phyloP scores from a whole-genome alignment of 2,329 filamentous ascomycete species.

The Capronia coronata region DNA sequence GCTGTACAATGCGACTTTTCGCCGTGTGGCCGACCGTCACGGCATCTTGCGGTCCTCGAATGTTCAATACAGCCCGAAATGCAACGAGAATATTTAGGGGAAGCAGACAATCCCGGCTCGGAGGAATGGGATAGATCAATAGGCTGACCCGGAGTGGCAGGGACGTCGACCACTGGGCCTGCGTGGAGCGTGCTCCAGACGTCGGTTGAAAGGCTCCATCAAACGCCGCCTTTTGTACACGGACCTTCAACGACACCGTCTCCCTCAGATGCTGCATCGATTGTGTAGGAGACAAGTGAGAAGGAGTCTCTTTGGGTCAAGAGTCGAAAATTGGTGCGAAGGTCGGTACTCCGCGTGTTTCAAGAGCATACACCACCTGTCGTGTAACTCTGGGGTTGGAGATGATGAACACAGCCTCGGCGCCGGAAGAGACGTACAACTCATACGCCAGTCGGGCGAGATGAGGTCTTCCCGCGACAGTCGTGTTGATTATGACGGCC shows the following conservation, averaged over 20 bases:
- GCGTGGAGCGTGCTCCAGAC: too few species aligned
- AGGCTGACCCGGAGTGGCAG: too few species aligned
- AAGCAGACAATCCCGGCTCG: neutral
- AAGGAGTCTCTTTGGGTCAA: constrained; percentile 30
- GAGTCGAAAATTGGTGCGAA: constrained; percentile 72
- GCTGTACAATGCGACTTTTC: neutral
- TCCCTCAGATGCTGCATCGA: neutral
- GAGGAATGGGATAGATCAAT: neutral
- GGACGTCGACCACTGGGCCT: too few species aligned
- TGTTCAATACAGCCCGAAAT: neutral
- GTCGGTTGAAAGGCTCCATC: neutral
- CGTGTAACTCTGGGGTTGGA: constrained; percentile 62
- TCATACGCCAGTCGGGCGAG: constrained; percentile 52
- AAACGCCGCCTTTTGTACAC: neutral
- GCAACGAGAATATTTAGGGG: neutral
- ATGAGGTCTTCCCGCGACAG: constrained; percentile 53
- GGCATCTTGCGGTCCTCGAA: neutral
- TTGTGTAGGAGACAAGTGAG: neutral
- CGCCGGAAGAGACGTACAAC: constrained; percentile 42
- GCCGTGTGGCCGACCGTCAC: neutral
- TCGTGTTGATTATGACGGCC: constrained; percentile 63
- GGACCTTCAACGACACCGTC: neutral
- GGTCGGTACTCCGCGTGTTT: constrained; percentile 58
- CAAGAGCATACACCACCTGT: constrained; percentile 62
- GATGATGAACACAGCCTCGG: constrained; percentile 67